These are phyloP conservation scores for Ustilago tritici DNA, from an alignment of 1,284 basidiomycete genomes.

Conservation along the genomic window DNA sequence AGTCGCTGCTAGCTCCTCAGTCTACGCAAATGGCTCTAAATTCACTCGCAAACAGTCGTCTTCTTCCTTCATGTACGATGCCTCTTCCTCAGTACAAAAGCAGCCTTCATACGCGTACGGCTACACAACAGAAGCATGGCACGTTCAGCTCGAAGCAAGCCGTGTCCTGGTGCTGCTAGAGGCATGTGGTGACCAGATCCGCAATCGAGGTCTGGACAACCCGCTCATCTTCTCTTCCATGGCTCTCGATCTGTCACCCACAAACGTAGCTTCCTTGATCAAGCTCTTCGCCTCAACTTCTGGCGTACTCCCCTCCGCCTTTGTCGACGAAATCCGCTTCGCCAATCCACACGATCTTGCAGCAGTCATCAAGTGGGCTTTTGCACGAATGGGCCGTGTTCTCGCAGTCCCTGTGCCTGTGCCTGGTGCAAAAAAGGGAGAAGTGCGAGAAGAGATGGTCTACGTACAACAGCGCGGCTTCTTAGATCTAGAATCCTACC, in stretches of 20 bases:
- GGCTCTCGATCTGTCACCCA: conserved; percentile 63
- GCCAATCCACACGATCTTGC: conserved; percentile 66
- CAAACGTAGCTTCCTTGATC: conserved; percentile 56
- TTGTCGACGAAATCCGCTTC: conserved; percentile 60
- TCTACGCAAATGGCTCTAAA: conserved; percentile 6
- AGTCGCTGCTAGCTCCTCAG: conserved; percentile 2
- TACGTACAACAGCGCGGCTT: conserved; percentile 67
- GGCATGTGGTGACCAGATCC: conserved; percentile 57
- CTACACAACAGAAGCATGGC: conserved; percentile 59
- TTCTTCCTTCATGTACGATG: conserved; percentile 7
- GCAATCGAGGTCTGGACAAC: conserved; percentile 61
- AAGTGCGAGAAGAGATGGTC: conserved; percentile 59
- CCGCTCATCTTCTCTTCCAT: conserved; percentile 68
- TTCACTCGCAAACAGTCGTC: neutral
- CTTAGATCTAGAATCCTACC: conserved; percentile 62
- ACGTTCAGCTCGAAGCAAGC: conserved; percentile 52
- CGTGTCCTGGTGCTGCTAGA: conserved; percentile 50
- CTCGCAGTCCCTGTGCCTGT: conserved; percentile 56
- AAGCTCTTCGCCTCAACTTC: conserved; percentile 31
- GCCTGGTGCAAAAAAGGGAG: conserved; percentile 38
- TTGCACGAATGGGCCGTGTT: conserved; percentile 64
- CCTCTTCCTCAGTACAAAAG: conserved; percentile 4
- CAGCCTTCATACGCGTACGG: conserved; percentile 50
- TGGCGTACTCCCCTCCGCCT: conserved; percentile 15
- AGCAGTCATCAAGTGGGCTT: conserved; percentile 68